Evolutionary conservation across 2,329 filamentous ascomycete genomes (phyloP).

Genomic region (Paracoccidioides brasiliensis): DNA sequence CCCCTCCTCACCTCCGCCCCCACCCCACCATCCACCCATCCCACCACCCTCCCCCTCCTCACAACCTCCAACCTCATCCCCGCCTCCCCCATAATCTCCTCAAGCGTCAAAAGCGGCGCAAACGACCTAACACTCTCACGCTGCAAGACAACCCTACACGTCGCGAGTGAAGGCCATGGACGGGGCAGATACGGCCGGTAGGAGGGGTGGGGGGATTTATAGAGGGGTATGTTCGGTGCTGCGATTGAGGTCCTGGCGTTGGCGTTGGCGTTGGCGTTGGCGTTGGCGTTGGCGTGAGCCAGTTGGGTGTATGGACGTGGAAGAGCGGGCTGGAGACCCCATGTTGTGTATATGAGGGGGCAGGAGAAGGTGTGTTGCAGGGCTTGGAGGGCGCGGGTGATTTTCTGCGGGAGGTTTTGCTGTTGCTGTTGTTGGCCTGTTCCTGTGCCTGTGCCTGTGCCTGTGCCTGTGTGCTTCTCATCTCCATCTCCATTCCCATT

Average conservation of each 20-base stretch:
- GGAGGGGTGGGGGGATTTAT: slow-evolving; percentile 9
- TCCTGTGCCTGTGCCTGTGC: no score
- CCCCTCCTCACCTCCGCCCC: slow-evolving; percentile 17
- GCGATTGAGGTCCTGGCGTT: no score
- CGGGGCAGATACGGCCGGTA: slow-evolving; percentile 24
- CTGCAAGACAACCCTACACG: slow-evolving; percentile 25
- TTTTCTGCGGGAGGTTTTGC: slow-evolving; percentile 3
- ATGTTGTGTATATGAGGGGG: slow-evolving; percentile 27
- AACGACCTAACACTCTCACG: slow-evolving; percentile 26
- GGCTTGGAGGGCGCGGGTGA: slow-evolving; percentile 17
- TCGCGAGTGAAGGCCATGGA: slow-evolving; percentile 29
- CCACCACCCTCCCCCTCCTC: slow-evolving; percentile 22
- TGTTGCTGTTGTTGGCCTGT: background rate
- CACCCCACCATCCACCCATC: slow-evolving; percentile 23
- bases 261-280: no score
- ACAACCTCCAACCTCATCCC: slow-evolving; percentile 25
- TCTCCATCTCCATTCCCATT: no score
- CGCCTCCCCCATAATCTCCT: slow-evolving; percentile 24
- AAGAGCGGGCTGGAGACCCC: slow-evolving; percentile 10
- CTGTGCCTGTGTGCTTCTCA: no score
- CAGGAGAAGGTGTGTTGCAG: slow-evolving; percentile 29
- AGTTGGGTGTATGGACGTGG: background rate
- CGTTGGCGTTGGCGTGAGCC: background rate
- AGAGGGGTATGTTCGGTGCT: background rate
- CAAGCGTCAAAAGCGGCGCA: slow-evolving; percentile 19